phyloP scores from a whole-genome alignment of 148 eudicot genomes.

The Dysphania ambrosioides region DNA sequence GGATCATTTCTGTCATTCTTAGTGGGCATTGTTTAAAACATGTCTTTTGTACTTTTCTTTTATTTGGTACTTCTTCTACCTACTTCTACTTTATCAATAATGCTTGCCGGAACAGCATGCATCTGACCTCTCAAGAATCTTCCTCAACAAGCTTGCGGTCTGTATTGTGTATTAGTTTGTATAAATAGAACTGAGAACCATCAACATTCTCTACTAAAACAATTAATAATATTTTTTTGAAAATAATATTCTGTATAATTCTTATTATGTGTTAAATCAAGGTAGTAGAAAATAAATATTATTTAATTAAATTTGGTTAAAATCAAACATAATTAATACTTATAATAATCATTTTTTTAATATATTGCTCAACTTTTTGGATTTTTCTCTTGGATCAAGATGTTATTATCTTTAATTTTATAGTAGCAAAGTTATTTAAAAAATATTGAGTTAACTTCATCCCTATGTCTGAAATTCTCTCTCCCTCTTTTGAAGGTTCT shows the following conservation, averaged over 20 bases:
- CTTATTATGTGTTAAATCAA: too few species aligned
- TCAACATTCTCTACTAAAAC: too few species aligned
- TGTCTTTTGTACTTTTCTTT: background rate
- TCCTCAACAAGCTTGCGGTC: background rate
- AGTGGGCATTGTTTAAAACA: background rate
- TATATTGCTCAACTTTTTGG: too few species aligned
- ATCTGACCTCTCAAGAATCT: background rate
- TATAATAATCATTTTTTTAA: too few species aligned
- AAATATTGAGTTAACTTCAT: background rate
- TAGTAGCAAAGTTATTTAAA: too few species aligned
- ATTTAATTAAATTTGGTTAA: too few species aligned
- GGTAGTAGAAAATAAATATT: too few species aligned
- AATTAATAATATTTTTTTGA: too few species aligned
- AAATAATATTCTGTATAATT: too few species aligned
- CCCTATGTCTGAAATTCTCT: background rate
- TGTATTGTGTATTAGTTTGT: background rate
- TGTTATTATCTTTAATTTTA: too few species aligned
- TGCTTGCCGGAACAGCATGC: background rate
- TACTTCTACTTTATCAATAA: background rate
- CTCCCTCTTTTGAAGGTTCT: constrained; percentile 41
- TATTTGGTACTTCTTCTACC: background rate
- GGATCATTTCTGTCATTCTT: background rate
- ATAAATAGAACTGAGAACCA: background rate
- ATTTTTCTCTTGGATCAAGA: too few species aligned
- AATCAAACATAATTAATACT: too few species aligned